Percentiles rank a stretch among this genome's conserved stretches.
phyloP scores from a whole-genome alignment of 2,329 filamentous ascomycete species.

The Fusarium foetens region DNA sequence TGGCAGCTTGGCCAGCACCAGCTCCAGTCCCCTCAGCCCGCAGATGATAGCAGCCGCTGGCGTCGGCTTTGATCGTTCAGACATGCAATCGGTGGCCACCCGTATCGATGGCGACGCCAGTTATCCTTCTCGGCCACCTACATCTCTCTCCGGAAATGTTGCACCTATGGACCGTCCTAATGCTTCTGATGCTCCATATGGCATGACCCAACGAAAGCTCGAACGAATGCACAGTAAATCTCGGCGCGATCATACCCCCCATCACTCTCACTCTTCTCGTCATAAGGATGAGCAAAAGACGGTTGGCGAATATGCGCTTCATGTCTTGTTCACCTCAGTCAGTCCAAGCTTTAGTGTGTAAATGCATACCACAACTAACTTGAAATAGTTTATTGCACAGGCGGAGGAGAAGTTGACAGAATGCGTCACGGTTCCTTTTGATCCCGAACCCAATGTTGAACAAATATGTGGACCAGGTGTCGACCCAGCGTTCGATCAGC shows the following conservation, averaged over 20 bases:
- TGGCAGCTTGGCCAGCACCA: constrained; percentile 83
- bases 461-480: constrained; percentile 89
- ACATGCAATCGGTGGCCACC: constrained; percentile 57
- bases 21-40: constrained; percentile 86
- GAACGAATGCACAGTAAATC: constrained; percentile 74
- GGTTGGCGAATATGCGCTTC: constrained; percentile 96
- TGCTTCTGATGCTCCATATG: constrained; percentile 56
- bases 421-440: constrained; percentile 82
- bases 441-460: constrained; percentile 86
- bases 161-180: constrained; percentile 57
- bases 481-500: constrained; percentile 90
- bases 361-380: constrained; percentile 25
- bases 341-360: constrained; percentile 46
- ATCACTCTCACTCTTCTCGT: constrained; percentile 80
- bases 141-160: constrained; percentile 57
- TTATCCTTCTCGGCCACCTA: constrained; percentile 56
- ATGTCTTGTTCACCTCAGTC: constrained; percentile 94
- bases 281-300: constrained; percentile 84
- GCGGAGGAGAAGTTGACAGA: constrained; percentile 96
- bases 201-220: constrained; percentile 61
- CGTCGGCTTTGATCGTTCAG: constrained; percentile 64
- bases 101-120: constrained; percentile 58
- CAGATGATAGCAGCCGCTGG: constrained; percentile 81
- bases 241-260: constrained; percentile 76
- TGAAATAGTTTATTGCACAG: constrained; percentile 81